Percentiles rank a stretch among this genome's conserved stretches.
phyloP scores from a whole-genome alignment of 2,329 filamentous ascomycete species.

The Paramyrothecium roridum region DNA sequence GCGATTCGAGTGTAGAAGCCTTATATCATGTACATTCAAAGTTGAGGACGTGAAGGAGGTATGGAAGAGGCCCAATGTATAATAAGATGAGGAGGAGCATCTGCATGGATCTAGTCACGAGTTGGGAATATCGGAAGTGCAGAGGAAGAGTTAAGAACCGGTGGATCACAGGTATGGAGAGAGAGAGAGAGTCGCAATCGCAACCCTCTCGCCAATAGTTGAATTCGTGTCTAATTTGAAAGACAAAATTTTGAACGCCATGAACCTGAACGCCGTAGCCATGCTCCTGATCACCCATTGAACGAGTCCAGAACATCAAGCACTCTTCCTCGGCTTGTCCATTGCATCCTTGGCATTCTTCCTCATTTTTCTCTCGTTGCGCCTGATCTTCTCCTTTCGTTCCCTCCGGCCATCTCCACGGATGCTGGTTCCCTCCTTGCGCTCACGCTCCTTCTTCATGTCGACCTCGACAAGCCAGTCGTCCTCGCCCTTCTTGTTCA shows the following conservation, averaged over 20 bases:
- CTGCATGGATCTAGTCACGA: neutral
- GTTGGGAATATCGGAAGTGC: neutral
- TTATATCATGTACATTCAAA: too few relatives aligned
- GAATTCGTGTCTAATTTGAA: neutral
- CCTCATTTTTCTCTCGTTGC: constrained; percentile 68
- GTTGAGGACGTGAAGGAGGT: too few relatives aligned
- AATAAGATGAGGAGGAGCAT: neutral
- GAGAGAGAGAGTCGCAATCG: neutral
- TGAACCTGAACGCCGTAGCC: neutral
- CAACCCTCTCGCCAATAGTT: neutral
- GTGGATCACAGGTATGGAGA: neutral
- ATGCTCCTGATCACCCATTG: neutral
- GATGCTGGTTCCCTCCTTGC: constrained; percentile 60
- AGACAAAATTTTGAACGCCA: neutral
- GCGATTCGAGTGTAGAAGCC: too few relatives aligned
- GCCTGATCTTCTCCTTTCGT: constrained; percentile 65
- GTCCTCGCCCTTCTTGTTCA: constrained; percentile 78
- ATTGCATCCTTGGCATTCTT: constrained; percentile 54
- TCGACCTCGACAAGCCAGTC: constrained; percentile 95
- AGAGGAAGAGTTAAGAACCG: neutral
- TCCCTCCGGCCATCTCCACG: constrained; percentile 61
- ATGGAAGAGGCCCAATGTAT: too few relatives aligned
- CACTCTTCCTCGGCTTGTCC: constrained; percentile 15
- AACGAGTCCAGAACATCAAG: constrained; percentile 4
- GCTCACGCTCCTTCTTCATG: constrained; percentile 63